Evolutionary conservation across 805 yeast genomes (phyloP), one percentile per base, ranked within the genome.

Genomic region (Myxozyma neglecta): DNA sequence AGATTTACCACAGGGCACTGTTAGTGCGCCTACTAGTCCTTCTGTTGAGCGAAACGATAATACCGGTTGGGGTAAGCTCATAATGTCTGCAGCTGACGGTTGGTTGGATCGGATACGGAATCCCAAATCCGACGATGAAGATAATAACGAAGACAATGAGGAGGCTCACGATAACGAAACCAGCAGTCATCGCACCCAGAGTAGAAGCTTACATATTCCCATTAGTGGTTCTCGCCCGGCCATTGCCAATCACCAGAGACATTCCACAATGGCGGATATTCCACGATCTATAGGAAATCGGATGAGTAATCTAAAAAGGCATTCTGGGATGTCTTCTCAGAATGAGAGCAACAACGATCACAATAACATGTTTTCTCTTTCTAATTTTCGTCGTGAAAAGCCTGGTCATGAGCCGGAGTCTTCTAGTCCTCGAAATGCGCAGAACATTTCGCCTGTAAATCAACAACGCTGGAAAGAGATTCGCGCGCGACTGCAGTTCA

Each of bases 401-500:
- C 35, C 44, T 11, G 37, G 20, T 16, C 46, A n/a, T 11, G 56
- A 53, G 34, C 32, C 39, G 18, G 56, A 35, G 11, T 4, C 56
- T 24, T 14, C 46, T 1, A n/a, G 24, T 9, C 6, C 29, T n/a
- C 32, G 16, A 16, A 39, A 20, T 13, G 20, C 8, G 20, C 45
- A 18, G 14, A 6, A 18, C 16, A 3, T 35, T 7, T 46, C 46
- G 1, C 52, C 57, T 4, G 57, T 46, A 35, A 57, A 37, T 16
- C 42, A 37, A 35, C 63, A 56, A 42, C 58, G 60, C 3, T 63
- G 67, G 67, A 57, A 61, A 40, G 67, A 63, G 14, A 16, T 63
- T 13, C 49, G 61, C 18, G 16, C 49, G 6, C 52, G 60, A 1
- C 39, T 63, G 14, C 59, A 50, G 29, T 63, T 63, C 56, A 57